phyloP scores from a whole-genome alignment of 805 yeast genomes.

The Cyberlindnera sargentensis region DNA sequence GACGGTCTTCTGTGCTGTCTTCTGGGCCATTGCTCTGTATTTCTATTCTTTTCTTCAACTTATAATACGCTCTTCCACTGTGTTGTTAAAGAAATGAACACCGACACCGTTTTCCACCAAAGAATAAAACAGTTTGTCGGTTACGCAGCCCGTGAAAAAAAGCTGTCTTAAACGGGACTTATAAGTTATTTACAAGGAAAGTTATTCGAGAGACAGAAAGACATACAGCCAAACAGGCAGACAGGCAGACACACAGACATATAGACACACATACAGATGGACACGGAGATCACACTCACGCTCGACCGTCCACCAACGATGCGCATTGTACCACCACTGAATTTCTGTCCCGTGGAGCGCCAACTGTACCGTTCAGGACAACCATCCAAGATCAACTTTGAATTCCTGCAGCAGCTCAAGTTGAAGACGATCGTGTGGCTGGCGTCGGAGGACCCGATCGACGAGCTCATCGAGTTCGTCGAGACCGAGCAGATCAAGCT shows the following conservation, averaged over 20 bases:
- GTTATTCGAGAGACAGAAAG: too few relatives aligned
- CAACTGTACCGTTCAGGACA: slow-evolving; percentile 87
- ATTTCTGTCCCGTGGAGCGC: slow-evolving; percentile 91
- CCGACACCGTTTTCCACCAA: too few relatives aligned
- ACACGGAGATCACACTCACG: slow-evolving; percentile 2
- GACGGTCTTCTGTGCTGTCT: too few relatives aligned
- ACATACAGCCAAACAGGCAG: too few relatives aligned
- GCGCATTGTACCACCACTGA: slow-evolving; percentile 85
- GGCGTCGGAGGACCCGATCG: slow-evolving; percentile 93
- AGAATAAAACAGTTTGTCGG: too few relatives aligned
- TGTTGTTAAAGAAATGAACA: too few relatives aligned
- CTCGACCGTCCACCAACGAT: slow-evolving; percentile 35
- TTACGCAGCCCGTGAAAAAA: too few relatives aligned
- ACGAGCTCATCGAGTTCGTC: slow-evolving; percentile 76
- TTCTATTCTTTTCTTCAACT: too few relatives aligned
- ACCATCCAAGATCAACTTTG: slow-evolving; percentile 89
- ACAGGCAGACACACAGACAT: not conserved
- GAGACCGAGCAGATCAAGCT: slow-evolving; percentile 63
- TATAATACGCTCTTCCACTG: too few relatives aligned
- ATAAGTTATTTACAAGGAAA: too few relatives aligned
- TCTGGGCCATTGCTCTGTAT: too few relatives aligned
- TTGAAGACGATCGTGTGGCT: slow-evolving; percentile 85
- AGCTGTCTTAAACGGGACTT: too few relatives aligned
- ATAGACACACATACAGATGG: not conserved
- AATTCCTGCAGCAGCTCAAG: slow-evolving; percentile 68